Evolutionary conservation across 306 rosid genomes (phyloP).

Genomic region (Begonia fuchsioides): DNA sequence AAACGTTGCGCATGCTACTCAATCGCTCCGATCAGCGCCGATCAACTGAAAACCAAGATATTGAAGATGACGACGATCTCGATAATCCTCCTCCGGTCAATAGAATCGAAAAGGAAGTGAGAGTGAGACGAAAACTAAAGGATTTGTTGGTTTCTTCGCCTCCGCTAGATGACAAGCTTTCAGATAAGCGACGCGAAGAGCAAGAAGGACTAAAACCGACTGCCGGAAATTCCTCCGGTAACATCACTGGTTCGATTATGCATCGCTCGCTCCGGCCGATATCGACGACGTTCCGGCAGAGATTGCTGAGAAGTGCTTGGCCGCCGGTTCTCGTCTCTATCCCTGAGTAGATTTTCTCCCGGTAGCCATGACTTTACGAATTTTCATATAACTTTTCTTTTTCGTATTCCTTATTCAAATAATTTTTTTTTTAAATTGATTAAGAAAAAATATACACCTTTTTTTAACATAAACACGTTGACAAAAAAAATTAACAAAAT

Average conservation of each 20-base stretch:
- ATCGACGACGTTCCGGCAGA: constrained; percentile 46
- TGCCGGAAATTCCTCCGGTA: constrained; percentile 3
- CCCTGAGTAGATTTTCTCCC: constrained; percentile 46
- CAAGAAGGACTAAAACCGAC: constrained; percentile 14
- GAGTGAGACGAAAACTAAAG: constrained; percentile 52
- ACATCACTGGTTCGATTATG: constrained; percentile 5
- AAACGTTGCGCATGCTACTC: constrained; percentile 63
- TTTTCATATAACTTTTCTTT: too few relatives aligned
- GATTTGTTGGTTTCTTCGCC: constrained; percentile 73
- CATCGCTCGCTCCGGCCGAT: constrained; percentile 46
- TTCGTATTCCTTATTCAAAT: too few relatives aligned
- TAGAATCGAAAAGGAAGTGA: constrained; percentile 21
- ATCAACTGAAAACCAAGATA: constrained; percentile 16
- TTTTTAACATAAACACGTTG: too few relatives aligned
- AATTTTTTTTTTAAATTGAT: too few relatives aligned
- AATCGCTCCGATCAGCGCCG: constrained; percentile 45
- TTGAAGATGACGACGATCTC: constrained; percentile 8
- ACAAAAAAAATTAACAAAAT: too few relatives aligned
- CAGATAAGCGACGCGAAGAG: constrained; percentile 22
- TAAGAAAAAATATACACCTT: too few relatives aligned
- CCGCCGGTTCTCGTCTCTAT: constrained; percentile 73
- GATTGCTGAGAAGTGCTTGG: constrained; percentile 73
- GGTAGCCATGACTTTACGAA: constrained; percentile 16
- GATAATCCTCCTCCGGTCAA: constrained; percentile 6
- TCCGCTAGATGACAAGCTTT: constrained; percentile 27